phyloP scores from a whole-genome alignment of 345 rosid genomes.

The Camelina laxa region DNA sequence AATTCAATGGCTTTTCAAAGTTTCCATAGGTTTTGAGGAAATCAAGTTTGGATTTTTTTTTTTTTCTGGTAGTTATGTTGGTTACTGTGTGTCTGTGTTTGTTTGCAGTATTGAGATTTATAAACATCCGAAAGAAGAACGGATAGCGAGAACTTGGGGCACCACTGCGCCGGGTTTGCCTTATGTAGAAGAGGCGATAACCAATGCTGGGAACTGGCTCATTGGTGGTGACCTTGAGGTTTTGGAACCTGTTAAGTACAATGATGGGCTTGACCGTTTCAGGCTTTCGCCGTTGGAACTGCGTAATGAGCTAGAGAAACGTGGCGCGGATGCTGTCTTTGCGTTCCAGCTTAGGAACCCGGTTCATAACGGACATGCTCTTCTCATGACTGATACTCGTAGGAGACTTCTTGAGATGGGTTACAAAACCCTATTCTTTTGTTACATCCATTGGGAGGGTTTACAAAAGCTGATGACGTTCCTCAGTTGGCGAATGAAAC shows the following conservation, averaged over 20 bases:
- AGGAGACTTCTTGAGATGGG: slow-evolving; percentile 93
- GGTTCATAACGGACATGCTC: slow-evolving; percentile 95
- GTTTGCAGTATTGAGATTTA: slow-evolving; percentile 77
- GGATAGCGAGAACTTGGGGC: slow-evolving; percentile 96
- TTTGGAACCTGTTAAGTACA: slow-evolving; percentile 78
- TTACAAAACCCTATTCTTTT: slow-evolving; percentile 84
- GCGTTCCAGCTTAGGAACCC: slow-evolving; percentile 99
- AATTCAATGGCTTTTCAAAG: neutral
- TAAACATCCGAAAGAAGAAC: slow-evolving; percentile 94
- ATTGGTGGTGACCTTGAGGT: slow-evolving; percentile 95
- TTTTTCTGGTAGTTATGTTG: neutral
- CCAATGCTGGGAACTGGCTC: slow-evolving; percentile 81
- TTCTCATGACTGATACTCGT: slow-evolving; percentile 93
- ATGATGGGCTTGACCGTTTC: slow-evolving; percentile 83
- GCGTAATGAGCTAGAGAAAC: slow-evolving; percentile 71
- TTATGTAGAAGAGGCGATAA: slow-evolving; percentile 73
- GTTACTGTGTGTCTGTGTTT: neutral
- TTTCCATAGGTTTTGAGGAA: neutral
- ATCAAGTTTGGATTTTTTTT: neutral
- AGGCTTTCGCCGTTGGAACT: slow-evolving; percentile 81
- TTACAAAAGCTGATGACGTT: slow-evolving; percentile 95
- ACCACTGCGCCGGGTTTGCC: slow-evolving; percentile 92
- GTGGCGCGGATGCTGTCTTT: slow-evolving; percentile 94
- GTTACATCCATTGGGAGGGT: slow-evolving; percentile 96
- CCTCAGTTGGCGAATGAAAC: slow-evolving; percentile 95